Evolutionary conservation across 164 flowering plant species (phyloP).

Genomic region (Litsea cubeba): DNA sequence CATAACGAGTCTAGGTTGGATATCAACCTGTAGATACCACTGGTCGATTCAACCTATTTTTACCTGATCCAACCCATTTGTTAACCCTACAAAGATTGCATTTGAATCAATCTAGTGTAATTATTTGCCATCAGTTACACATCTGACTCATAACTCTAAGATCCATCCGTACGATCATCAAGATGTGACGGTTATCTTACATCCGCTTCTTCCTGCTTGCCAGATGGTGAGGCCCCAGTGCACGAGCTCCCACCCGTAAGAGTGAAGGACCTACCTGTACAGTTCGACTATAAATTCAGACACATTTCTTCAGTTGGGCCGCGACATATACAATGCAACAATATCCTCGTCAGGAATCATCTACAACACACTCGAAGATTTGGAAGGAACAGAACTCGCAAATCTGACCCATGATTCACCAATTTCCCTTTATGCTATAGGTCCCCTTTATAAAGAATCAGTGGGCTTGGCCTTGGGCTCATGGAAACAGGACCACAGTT

Average conservation of each 20-base stretch:
- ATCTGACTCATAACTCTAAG: too few species aligned
- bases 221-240: slow-evolving; percentile 2
- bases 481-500: slow-evolving; percentile 49
- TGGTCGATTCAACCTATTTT: too few species aligned
- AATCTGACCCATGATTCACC: neutral
- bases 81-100: too few species aligned
- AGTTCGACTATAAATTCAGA: neutral
- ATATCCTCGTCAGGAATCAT: slow-evolving; percentile 31
- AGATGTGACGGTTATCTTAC: too few species aligned
- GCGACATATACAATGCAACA: neutral
- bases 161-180: too few species aligned
- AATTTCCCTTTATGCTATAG: slow-evolving; percentile 22
- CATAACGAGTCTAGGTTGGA: too few species aligned
- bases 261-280: slow-evolving; percentile 24
- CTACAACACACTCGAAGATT: slow-evolving; percentile 35
- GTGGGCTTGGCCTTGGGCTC: slow-evolving; percentile 11
- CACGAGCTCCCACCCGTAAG: slow-evolving; percentile 32
- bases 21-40: too few species aligned
- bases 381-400: slow-evolving; percentile 22
- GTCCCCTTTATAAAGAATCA: slow-evolving; percentile 26
- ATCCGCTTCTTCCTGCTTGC: neutral
- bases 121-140: too few species aligned
- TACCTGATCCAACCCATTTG: too few species aligned
- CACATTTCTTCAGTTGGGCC: neutral
- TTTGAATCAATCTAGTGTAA: too few species aligned